Conservation (phyloP, 2,329 filamentous ascomycete species). For the Tetracladium maxilliforme region DNA sequence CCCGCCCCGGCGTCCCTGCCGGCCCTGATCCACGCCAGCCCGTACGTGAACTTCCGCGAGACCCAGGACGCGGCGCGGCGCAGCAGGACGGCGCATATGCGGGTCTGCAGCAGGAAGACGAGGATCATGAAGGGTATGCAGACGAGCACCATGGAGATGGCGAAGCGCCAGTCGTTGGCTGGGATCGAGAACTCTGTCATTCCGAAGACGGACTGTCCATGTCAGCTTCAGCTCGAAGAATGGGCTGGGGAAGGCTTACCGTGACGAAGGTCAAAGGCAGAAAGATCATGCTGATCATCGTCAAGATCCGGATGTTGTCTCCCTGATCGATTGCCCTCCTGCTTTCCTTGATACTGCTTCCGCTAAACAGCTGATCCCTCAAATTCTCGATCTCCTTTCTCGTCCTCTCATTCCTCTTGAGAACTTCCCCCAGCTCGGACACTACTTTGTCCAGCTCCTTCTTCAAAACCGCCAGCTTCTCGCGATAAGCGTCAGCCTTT, state of each 20-base stretch:
- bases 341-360: slow-evolving; percentile 46
- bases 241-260: slow-evolving; percentile 12
- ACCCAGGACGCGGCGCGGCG: no score
- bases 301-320: slow-evolving; percentile 44
- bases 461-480: slow-evolving; percentile 28
- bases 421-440: slow-evolving; percentile 23
- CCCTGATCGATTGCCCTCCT: slow-evolving; percentile 48
- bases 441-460: slow-evolving; percentile 15
- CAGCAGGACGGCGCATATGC: no score
- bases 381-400: slow-evolving; percentile 39
- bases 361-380: slow-evolving; percentile 46
- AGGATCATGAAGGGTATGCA: slow-evolving; percentile 34
- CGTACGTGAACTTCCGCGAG: no score
- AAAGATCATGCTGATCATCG: slow-evolving; percentile 45
- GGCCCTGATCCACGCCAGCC: no score
- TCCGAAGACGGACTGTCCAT: slow-evolving; percentile 33
- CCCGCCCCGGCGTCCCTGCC: no score
- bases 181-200: slow-evolving; percentile 29
- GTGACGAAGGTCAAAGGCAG: slow-evolving; percentile 47
- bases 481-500: slow-evolving; percentile 28
- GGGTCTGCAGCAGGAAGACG: slow-evolving; percentile 28
- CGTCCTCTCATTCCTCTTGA: slow-evolving; percentile 34
- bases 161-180: slow-evolving; percentile 27
- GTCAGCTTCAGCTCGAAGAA: background rate
- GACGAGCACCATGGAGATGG: slow-evolving; percentile 16